phyloP scores from a whole-genome alignment of 2,329 filamentous ascomycete species.

The Neofusicoccum parvum region DNA sequence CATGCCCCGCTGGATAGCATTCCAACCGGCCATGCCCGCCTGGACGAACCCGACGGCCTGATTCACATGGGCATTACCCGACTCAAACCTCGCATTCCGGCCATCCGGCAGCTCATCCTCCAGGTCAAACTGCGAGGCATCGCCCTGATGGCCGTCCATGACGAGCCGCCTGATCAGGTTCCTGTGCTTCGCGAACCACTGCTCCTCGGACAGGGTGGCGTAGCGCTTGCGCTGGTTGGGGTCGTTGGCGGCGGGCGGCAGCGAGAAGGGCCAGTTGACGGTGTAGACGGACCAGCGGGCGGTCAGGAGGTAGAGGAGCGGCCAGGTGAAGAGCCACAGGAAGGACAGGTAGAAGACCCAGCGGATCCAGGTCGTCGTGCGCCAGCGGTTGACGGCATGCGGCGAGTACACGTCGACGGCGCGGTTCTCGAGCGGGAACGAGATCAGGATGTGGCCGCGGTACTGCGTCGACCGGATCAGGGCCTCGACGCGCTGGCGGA shows the following conservation, averaged over 20 bases:
- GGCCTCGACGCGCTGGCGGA: slow-evolving; percentile 56
- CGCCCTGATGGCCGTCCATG: slow-evolving; percentile 58
- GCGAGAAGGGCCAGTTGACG: slow-evolving; percentile 62
- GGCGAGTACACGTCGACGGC: slow-evolving; percentile 66
- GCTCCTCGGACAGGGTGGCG: slow-evolving; percentile 51
- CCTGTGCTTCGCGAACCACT: slow-evolving; percentile 67
- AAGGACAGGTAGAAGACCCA: slow-evolving; percentile 69
- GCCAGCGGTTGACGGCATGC: slow-evolving; percentile 65
- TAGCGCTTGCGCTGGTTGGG: slow-evolving; percentile 45
- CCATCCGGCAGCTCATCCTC: slow-evolving; percentile 48
- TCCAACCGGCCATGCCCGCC: slow-evolving; percentile 30
- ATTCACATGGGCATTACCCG: slow-evolving; percentile 35
- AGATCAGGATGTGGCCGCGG: slow-evolving; percentile 60
- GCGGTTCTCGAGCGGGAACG: slow-evolving; percentile 61
- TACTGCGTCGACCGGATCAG: slow-evolving; percentile 69
- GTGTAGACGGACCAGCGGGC: slow-evolving; percentile 66
- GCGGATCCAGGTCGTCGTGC: slow-evolving; percentile 64
- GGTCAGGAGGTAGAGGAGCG: slow-evolving; percentile 67
- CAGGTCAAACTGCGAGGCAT: slow-evolving; percentile 53
- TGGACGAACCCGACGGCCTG: slow-evolving; percentile 35
- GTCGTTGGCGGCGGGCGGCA: slow-evolving; percentile 30
- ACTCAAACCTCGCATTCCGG: slow-evolving; percentile 29
- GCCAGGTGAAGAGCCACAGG: slow-evolving; percentile 71
- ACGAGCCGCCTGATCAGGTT: slow-evolving; percentile 62
- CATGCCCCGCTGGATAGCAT: slow-evolving; percentile 10